phyloP scores from a whole-genome alignment of 148 eudicot species.

The Cornus florida region DNA sequence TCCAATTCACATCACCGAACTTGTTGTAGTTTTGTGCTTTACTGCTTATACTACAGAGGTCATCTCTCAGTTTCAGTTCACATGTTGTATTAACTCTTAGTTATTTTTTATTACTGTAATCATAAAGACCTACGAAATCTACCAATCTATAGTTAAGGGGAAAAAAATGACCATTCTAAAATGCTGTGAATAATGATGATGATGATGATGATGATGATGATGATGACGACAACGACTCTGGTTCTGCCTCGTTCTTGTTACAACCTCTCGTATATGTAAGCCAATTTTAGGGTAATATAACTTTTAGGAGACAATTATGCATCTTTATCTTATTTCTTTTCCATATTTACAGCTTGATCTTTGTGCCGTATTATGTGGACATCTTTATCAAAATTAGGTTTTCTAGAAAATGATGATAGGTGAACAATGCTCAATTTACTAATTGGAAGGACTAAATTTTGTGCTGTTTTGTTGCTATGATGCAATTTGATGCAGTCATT shows the following conservation, averaged over 20 bases:
- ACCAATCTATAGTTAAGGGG: background rate
- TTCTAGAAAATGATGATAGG: background rate
- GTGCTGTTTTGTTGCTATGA: background rate
- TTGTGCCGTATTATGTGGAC: too few relatives aligned
- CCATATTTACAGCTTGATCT: background rate
- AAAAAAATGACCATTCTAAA: background rate
- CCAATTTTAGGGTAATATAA: background rate
- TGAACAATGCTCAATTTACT: background rate
- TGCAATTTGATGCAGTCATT: background rate
- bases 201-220: too few relatives aligned
- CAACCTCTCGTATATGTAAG: background rate
- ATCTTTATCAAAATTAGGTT: background rate
- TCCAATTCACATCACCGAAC: background rate
- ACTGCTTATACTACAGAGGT: background rate
- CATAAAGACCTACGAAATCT: background rate
- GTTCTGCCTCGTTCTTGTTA: background rate
- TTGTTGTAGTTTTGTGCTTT: background rate
- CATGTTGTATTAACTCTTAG: background rate
- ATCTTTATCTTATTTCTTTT: too few relatives aligned
- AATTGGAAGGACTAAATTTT: background rate
- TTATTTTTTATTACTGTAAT: background rate
- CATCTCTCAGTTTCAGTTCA: background rate
- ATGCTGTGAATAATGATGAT: background rate
- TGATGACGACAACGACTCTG: background rate
- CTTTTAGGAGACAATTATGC: background rate